These are phyloP conservation scores for Lobulomyces angularis DNA, from an alignment of 192 early-diverging fungal species.

Conservation along the genomic window DNA sequence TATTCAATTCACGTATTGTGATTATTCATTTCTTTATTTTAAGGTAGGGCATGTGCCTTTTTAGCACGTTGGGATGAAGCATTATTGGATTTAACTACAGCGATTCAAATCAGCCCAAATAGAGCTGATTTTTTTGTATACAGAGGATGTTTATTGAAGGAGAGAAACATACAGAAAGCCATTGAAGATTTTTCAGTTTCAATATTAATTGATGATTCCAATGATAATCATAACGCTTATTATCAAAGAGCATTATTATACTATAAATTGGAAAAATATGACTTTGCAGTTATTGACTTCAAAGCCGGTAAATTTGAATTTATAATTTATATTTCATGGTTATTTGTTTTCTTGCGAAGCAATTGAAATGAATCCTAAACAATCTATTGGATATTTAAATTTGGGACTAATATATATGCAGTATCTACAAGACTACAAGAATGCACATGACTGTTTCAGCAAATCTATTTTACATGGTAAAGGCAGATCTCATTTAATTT, in stretches of 20 bases:
- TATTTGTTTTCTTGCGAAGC: constrained; percentile 11
- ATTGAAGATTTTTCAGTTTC: constrained; percentile 38
- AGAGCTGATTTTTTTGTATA: constrained; percentile 26
- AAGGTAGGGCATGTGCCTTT: constrained; percentile 26
- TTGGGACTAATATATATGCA: constrained; percentile 37
- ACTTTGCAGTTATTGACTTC: constrained; percentile 30
- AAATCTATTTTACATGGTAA: constrained; percentile 23
- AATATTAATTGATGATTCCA: constrained; percentile 28
- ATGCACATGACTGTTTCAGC: constrained; percentile 30
- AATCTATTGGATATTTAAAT: constrained; percentile 23
- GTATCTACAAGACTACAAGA: constrained; percentile 20
- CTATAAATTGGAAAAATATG: constrained; percentile 25
- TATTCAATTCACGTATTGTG: too few relatives aligned
- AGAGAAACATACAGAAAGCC: constrained; percentile 23
- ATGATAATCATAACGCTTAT: constrained; percentile 22
- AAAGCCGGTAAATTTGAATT: constrained; percentile 13
- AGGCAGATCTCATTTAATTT: too few relatives aligned
- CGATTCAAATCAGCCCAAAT: constrained; percentile 29
- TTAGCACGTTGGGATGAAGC: constrained; percentile 31
- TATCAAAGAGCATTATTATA: constrained; percentile 36
- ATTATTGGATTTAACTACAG: constrained; percentile 29
- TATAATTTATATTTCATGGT: constrained; percentile 1
- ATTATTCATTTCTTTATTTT: too few relatives aligned
- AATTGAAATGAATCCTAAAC: constrained; percentile 25
- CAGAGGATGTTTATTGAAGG: constrained; percentile 30